These are phyloP conservation scores for Tolypocladium nubicola DNA, from an alignment of 2,329 filamentous ascomycete species.

Conservation along the genomic window DNA sequence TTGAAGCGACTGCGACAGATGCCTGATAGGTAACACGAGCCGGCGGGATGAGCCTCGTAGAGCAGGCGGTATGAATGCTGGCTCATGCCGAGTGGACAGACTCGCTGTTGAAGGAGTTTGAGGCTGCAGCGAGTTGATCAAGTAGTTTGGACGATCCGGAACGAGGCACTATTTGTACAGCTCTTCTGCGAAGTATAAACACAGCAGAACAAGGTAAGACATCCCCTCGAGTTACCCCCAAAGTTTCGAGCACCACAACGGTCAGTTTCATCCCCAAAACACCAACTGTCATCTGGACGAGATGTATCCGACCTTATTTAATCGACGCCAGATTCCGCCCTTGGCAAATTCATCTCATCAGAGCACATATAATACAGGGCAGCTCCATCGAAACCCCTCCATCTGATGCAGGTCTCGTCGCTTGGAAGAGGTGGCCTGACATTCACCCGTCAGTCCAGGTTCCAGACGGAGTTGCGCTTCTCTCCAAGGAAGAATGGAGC, in stretches of 20 bases:
- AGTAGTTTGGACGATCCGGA: neutral
- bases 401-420: neutral
- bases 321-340: neutral
- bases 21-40: neutral
- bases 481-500: too few relatives aligned
- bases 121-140: neutral
- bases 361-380: neutral
- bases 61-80: neutral
- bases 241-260: neutral
- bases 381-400: neutral
- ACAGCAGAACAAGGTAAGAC: neutral
- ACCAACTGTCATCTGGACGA: neutral
- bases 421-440: neutral
- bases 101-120: neutral
- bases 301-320: neutral
- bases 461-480: neutral
- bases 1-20: neutral
- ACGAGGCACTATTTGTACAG: neutral
- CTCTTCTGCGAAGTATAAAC: neutral
- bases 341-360: neutral
- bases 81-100: neutral
- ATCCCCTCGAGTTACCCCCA: neutral
- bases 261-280: neutral
- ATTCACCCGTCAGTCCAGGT: neutral
- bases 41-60: neutral